These are phyloP conservation scores for Spongispora temasekensis DNA, from an alignment of 1,284 basidiomycete genomes.

Conservation along the genomic window DNA sequence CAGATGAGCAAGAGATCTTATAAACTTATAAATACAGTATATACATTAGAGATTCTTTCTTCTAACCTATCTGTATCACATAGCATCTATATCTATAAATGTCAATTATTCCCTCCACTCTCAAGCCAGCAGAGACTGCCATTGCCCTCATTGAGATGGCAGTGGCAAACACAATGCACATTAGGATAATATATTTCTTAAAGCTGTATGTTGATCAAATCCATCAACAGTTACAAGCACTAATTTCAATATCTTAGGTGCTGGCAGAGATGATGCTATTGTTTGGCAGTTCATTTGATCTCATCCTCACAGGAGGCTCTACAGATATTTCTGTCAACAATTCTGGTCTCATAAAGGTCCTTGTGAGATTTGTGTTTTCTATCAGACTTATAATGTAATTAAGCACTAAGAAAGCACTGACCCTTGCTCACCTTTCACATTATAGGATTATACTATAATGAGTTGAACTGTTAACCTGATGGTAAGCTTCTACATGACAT, in stretches of 20 bases:
- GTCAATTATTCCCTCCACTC: conserved; percentile 48
- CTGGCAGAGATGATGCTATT: conserved; percentile 70
- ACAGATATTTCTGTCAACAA: conserved; percentile 50
- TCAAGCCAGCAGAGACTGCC: conserved; percentile 62
- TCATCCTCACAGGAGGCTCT: conserved; percentile 63
- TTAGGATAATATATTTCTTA: conserved; percentile 61
- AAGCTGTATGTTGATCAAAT: conserved; percentile 51
- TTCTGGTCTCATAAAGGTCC: conserved; percentile 66
- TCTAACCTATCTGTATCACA: conserved; percentile 7
- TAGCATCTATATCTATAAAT: conserved; percentile 7
- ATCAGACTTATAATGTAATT: conserved; percentile 71
- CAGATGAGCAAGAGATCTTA: too few species aligned
- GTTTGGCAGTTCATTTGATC: conserved; percentile 66
- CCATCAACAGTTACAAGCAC: neutral
- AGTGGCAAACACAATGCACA: conserved; percentile 65
- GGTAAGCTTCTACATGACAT: conserved; percentile 40
- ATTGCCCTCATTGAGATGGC: conserved; percentile 56
- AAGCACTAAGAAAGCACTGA: neutral
- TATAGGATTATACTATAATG: conserved; percentile 72
- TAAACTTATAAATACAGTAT: too few species aligned
- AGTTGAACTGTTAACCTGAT: conserved; percentile 71
- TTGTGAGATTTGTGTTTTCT: conserved; percentile 70
- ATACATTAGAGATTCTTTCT: too few species aligned
- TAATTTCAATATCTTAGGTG: conserved; percentile 42
- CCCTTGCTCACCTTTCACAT: neutral